These are phyloP conservation scores for Astrothelium subdiscretum DNA, from an alignment of 495 filamentous ascomycete genomes.

Conservation along the genomic window DNA sequence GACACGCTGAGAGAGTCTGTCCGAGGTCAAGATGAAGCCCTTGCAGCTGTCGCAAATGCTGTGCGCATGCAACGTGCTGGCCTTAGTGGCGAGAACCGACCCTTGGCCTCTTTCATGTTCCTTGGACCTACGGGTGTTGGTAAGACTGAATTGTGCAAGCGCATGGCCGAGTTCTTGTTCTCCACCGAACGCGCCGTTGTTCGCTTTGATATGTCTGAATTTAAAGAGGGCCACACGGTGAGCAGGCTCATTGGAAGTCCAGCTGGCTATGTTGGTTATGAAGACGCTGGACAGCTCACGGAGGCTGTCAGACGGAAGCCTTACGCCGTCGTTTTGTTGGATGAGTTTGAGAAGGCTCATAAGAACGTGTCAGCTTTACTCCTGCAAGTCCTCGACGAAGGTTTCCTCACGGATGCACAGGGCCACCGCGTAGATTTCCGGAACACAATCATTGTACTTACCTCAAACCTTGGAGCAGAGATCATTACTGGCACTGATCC, in stretches of 20 bases:
- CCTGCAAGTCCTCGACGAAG: conserved; percentile 91
- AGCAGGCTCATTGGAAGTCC: conserved; percentile 85
- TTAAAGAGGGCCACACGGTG: conserved; percentile 94
- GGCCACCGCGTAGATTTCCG: conserved; percentile 94
- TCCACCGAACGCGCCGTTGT: conserved; percentile 82
- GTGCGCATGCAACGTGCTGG: conserved; percentile 91
- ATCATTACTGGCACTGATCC: conserved; percentile 52
- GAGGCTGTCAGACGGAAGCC: conserved; percentile 93
- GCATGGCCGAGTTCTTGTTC: conserved; percentile 85
- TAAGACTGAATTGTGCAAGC: conserved; percentile 96
- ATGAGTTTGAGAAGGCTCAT: conserved; percentile 97
- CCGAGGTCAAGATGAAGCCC: conserved; percentile 85
- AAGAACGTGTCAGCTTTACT: conserved; percentile 90
- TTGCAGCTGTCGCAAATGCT: conserved; percentile 82
- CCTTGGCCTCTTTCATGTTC: conserved; percentile 93
- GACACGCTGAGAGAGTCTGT: conserved; percentile 75
- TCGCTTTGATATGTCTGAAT: conserved; percentile 95
- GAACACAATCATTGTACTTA: conserved; percentile 91
- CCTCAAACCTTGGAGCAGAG: conserved; percentile 80
- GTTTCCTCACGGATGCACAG: conserved; percentile 88
- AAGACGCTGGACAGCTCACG: conserved; percentile 91
- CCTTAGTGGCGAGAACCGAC: conserved; percentile 79
- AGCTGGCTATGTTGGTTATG: conserved; percentile 91
- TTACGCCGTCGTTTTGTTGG: conserved; percentile 88
- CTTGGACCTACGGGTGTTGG: conserved; percentile 92